These are phyloP conservation scores for Luffa acutangula DNA, from an alignment of 306 rosid genomes.

Conservation along the genomic window DNA sequence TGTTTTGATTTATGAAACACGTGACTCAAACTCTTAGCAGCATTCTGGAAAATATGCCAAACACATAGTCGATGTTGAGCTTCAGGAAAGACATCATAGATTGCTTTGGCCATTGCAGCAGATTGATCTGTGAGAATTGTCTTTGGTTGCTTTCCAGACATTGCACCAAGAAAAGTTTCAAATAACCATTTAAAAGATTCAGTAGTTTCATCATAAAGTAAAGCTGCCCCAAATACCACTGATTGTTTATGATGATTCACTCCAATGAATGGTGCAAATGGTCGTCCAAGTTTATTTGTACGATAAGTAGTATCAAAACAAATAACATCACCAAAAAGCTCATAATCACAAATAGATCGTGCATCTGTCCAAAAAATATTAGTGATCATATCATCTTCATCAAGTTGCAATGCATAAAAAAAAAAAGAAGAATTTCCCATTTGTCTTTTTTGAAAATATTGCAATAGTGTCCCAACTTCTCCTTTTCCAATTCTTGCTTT, in stretches of 20 bases:
- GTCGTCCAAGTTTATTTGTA: neutral
- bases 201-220: constrained; percentile 2
- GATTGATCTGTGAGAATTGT: constrained; percentile 10
- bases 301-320: too few species aligned
- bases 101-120: neutral
- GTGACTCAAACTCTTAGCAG: neutral
- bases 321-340: too few species aligned
- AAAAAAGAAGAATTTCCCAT: too few species aligned
- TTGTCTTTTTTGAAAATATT: too few species aligned
- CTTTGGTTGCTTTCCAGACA: neutral
- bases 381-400: too few species aligned
- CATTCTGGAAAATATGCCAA: constrained; percentile 2
- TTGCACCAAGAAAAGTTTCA: neutral
- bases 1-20: neutral
- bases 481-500: neutral
- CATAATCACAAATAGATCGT: too few species aligned
- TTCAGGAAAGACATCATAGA: neutral
- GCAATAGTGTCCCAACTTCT: neutral
- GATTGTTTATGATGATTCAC: constrained; percentile 3
- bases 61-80: neutral
- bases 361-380: too few species aligned
- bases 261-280: constrained; percentile 10
- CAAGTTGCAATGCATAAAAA: too few species aligned
- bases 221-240: neutral
- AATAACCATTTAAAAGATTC: constrained; percentile 8